These are phyloP conservation scores for Kwoniella newhampshirensis DNA, from an alignment of 768 basidiomycete genomes.

Conservation along the genomic window DNA sequence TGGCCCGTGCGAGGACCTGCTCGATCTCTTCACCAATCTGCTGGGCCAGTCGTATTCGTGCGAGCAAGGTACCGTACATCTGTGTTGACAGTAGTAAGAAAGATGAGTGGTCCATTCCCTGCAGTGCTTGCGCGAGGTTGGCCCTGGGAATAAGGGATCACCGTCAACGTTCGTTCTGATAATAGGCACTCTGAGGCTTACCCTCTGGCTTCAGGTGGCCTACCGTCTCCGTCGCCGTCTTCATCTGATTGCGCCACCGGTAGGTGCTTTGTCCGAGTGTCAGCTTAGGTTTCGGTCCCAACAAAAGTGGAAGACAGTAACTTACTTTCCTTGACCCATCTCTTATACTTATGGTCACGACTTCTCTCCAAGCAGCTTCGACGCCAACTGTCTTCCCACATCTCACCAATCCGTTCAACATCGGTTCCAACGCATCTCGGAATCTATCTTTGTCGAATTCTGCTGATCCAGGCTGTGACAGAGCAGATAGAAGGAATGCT, in stretches of 20 bases:
- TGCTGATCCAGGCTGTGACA: constrained; percentile 17
- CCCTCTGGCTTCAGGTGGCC: constrained; percentile 45
- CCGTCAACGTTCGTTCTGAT: not conserved
- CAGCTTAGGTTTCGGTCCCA: not conserved
- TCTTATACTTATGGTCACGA: constrained; percentile 38
- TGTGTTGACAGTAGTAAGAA: constrained; percentile 65
- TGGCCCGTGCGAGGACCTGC: constrained; percentile 23
- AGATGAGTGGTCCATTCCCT: constrained; percentile 66
- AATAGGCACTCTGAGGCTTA: constrained; percentile 5
- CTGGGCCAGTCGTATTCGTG: constrained; percentile 68
- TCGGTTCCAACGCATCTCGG: constrained; percentile 59
- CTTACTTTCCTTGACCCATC: constrained; percentile 47
- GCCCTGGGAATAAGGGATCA: constrained; percentile 19
- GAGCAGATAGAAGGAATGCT: constrained; percentile 21
- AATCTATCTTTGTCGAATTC: constrained; percentile 28
- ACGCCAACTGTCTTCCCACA: constrained; percentile 48
- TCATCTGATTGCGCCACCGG: constrained; percentile 62
- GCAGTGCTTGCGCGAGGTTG: constrained; percentile 62
- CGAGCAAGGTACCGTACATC: constrained; percentile 66
- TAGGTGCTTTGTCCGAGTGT: constrained; percentile 58
- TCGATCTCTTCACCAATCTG: constrained; percentile 55
- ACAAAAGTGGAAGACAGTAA: too few relatives aligned
- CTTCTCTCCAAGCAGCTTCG: constrained; percentile 50
- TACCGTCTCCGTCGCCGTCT: constrained; percentile 57
- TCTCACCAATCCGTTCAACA: constrained; percentile 73